Conservation (phyloP, 208 protist genomes). For the Acanthamoeba lenticulata region DNA sequence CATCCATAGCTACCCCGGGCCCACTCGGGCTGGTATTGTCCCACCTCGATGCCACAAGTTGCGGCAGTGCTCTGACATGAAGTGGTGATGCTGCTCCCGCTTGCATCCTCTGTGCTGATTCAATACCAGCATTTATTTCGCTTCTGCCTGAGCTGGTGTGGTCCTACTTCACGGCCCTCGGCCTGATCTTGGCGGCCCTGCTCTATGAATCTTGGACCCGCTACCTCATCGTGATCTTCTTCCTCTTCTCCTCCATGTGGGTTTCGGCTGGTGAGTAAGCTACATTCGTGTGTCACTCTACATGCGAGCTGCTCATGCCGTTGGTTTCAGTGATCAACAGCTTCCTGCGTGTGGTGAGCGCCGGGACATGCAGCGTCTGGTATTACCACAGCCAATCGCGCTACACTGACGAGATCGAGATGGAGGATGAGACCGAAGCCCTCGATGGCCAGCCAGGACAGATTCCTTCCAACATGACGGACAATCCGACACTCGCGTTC, state of each 20-base stretch:
- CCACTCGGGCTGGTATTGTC: background rate
- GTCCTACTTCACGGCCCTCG: background rate
- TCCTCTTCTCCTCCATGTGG: background rate
- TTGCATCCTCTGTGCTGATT: too few species aligned
- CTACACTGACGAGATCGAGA: slow-evolving; percentile 50
- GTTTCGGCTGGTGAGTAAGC: background rate
- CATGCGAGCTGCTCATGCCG: background rate
- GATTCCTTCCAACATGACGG: background rate
- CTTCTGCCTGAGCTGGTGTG: background rate
- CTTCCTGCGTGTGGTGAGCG: background rate
- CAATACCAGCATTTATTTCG: background rate
- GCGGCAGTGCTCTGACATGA: too few species aligned
- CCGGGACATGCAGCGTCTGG: slow-evolving; percentile 67
- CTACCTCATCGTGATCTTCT: background rate
- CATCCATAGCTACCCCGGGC: background rate
- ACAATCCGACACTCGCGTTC: background rate
- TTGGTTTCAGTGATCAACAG: background rate
- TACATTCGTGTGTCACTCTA: background rate
- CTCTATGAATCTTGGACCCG: background rate
- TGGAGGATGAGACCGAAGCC: slow-evolving; percentile 19
- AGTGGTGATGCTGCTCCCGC: too few species aligned
- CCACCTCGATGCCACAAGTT: too few species aligned
- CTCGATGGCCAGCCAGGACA: background rate
- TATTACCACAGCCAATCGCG: slow-evolving; percentile 40
- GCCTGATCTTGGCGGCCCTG: background rate